Percentiles rank a stretch among this genome's conserved stretches.
phyloP scores from a whole-genome alignment of 75 land plant species.

The Larix kaempferi region DNA sequence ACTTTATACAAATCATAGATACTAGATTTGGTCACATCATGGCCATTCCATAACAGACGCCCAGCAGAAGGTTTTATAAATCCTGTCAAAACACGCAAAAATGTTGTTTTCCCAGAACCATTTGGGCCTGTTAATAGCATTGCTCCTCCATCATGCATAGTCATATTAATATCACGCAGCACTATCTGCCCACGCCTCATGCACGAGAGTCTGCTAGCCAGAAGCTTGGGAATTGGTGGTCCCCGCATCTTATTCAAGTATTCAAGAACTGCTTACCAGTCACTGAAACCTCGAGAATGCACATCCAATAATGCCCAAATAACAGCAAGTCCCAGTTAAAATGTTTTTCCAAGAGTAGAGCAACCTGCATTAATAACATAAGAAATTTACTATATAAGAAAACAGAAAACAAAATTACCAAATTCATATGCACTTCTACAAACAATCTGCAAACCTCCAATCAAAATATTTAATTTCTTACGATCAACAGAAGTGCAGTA shows the following conservation, averaged over 20 bases:
- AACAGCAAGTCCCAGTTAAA: too few species aligned
- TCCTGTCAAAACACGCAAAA: slow-evolving; percentile 66
- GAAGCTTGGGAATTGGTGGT: slow-evolving; percentile 59
- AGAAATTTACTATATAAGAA: too few species aligned
- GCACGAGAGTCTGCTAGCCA: slow-evolving; percentile 61
- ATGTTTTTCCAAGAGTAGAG: too few species aligned
- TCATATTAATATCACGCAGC: slow-evolving; percentile 53
- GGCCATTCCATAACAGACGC: slow-evolving; percentile 74
- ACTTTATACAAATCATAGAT: slow-evolving; percentile 60
- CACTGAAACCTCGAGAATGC: too few species aligned
- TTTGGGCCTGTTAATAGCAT: slow-evolving; percentile 69
- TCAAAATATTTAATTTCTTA: too few species aligned
- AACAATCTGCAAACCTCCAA: too few species aligned
- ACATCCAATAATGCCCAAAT: too few species aligned
- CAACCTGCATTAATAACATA: too few species aligned
- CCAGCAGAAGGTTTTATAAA: slow-evolving; percentile 70
- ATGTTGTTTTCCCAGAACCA: slow-evolving; percentile 75
- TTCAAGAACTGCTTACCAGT: too few species aligned
- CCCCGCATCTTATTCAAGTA: slow-evolving; percentile 10
- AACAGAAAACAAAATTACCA: too few species aligned
- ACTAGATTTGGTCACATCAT: slow-evolving; percentile 60
- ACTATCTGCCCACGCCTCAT: slow-evolving; percentile 64
- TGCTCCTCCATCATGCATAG: slow-evolving; percentile 60
- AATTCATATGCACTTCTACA: too few species aligned
- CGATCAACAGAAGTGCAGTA: too few species aligned